Percentiles rank a stretch among this genome's conserved stretches.
Conservation (phyloP, 768 basidiomycete species). For the Lenzites betulinus region DNA sequence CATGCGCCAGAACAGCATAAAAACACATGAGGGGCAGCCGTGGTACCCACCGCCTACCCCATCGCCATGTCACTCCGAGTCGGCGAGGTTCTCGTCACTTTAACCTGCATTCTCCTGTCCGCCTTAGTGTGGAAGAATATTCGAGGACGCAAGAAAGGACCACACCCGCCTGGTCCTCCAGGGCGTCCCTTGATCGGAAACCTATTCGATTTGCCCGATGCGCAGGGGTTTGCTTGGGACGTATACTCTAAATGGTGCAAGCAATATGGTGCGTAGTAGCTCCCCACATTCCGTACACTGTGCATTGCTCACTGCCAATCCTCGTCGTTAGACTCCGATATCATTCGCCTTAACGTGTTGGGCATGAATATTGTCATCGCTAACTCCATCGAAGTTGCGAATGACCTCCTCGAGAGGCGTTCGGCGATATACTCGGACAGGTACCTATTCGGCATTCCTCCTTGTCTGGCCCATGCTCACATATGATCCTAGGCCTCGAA, state of each 20-base stretch:
- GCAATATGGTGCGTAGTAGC: background rate
- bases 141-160: background rate
- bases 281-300: no score
- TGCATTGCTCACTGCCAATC: no score
- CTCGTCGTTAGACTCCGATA: constrained; percentile 13
- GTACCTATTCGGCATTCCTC: constrained; percentile 5
- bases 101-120: background rate
- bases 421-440: constrained; percentile 31
- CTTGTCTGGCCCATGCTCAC: background rate
- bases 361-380: constrained; percentile 29
- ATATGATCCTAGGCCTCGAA: background rate
- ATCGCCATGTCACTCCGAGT: constrained; percentile 2
- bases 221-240: constrained; percentile 1
- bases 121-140: background rate
- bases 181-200: constrained; percentile 12
- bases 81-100: background rate
- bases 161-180: constrained; percentile 10
- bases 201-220: constrained; percentile 5
- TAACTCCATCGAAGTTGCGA: constrained; percentile 26
- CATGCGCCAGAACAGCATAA: no score
- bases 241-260: background rate
- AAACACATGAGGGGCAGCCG: no score
- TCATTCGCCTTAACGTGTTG: constrained; percentile 8
- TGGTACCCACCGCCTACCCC: background rate
- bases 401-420: constrained; percentile 31